Evolutionary conservation across 2,329 filamentous ascomycete species (phyloP).

Genomic region (Botryosphaeria dothidea): DNA sequence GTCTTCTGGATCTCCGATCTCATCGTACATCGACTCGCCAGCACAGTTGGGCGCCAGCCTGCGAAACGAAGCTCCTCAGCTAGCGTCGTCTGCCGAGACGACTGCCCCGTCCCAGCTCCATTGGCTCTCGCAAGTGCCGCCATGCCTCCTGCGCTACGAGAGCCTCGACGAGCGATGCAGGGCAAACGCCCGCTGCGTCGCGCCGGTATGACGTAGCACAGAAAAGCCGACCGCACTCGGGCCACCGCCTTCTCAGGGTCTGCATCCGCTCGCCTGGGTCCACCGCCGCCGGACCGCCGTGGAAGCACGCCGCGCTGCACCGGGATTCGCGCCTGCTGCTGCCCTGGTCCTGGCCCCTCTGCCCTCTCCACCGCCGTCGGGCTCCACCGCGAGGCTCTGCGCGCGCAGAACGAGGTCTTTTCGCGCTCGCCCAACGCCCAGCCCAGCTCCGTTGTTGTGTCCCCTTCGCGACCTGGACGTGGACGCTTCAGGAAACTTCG

Average conservation of each 20-base stretch:
- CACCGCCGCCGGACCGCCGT: slow-evolving; percentile 18
- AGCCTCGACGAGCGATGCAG: slow-evolving; percentile 13
- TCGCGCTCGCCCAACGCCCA: neutral
- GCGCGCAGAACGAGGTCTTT: neutral
- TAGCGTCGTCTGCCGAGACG: neutral
- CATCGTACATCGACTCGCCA: slow-evolving; percentile 14
- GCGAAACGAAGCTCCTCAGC: neutral
- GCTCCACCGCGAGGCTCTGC: slow-evolving; percentile 14
- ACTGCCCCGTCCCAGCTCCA: neutral
- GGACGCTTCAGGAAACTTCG: neutral
- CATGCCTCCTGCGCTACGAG: neutral
- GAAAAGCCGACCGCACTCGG: slow-evolving; percentile 11
- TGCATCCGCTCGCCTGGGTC: slow-evolving; percentile 13
- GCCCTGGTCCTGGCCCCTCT: slow-evolving; percentile 3
- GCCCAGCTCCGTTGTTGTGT: neutral
- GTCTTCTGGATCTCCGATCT: slow-evolving; percentile 12
- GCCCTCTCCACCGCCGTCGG: slow-evolving; percentile 1
- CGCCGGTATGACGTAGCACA: slow-evolving; percentile 15
- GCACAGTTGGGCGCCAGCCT: slow-evolving; percentile 12
- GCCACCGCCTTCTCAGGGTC: slow-evolving; percentile 8
- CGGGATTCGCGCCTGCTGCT: slow-evolving; percentile 12
- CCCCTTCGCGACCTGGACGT: neutral
- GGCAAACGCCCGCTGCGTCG: slow-evolving; percentile 6
- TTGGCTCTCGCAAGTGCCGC: neutral
- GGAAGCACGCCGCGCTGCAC: slow-evolving; percentile 13